Base-by-base conservation (phyloP, 208 protist genomes). In the Leptomonas seymouri region DNA sequence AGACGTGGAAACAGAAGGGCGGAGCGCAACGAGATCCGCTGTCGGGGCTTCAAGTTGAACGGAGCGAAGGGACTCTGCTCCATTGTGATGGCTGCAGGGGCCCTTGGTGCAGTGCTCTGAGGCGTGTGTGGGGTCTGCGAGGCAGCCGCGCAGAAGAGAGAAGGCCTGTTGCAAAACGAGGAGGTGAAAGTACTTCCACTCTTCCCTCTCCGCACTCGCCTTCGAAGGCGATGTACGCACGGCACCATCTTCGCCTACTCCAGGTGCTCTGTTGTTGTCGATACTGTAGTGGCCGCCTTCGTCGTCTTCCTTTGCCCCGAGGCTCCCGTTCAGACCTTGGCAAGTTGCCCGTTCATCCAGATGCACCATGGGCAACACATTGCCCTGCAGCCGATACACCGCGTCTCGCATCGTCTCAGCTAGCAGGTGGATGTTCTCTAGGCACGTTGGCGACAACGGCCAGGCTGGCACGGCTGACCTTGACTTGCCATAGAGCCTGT, bases 301-400 rank as follows among this genome's bases (percentile, higher is more conserved):
- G 3, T 45, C 16, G 23, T 11, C 2, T 36, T 1, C 14, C 34
- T 23, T 12, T 9, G 27, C 14, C 21, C 11, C 27, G 15, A 48
- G 16, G 36, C 20, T 3, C 7, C 1, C 11, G 25, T 6, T 7
- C n/a, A 46, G 21, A 2, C 11, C 14, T 7, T 49, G 12, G 39
- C 8, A 12, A 14, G 48, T 27, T 21, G 11, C 9, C 18, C 11
- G 54, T 20, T 41, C 54, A 42, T 55, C 46, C 60, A 65, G n/a
- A 1, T 21, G 30, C 20, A 65, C 60, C 36, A 44, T 27, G 6
- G 58, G 58, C 36, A 64, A 28, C 23, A 21, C 53, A 2, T 50
- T 25, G 28, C 57, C 27, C 45, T 76, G 70, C 41, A 76, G 30
- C 25, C 54, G 50, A 21, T 65, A 76, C 21, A 69, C 70, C 15